Base-by-base conservation (phyloP, 495 filamentous ascomycete genomes). In the Podospora comata region DNA sequence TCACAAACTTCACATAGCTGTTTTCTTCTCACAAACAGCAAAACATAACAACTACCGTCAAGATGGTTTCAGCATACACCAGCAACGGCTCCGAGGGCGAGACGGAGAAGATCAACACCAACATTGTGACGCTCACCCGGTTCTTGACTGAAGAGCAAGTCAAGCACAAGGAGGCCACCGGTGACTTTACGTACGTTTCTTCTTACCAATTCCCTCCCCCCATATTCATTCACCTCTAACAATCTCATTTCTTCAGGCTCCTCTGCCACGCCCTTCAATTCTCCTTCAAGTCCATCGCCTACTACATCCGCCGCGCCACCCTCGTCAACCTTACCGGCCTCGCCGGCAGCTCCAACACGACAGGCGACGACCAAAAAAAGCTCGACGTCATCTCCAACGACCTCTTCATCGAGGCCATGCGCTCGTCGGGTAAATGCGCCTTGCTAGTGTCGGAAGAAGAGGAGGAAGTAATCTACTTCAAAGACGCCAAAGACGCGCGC, bases 311-410 rank as follows among this genome's bases (percentile, higher is more conserved):
- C 73, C 89, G 95, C 78, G 94, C 95, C 30, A 94, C 93, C n/a
- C 84, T 99, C 61, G 96, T 97, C 79, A 97, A 97, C 83, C 87
- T 99, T 56, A 93, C 92, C 48, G 95, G 95, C 59, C 89, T 99
- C 27, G 95, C 95, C 48, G 95, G 95, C 34, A 96, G 93, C 69
- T 91, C 93, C 69, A 99, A 99, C 81, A 91, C 86, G 27, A 98
- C 95, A 3, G 95, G 95, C 55, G 95, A 99, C 79, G 96, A 97
- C 77, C 95, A 99, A 78, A 98, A 99, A 88, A 99, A 98, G 82
- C 91, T 99, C 53, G 95, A 99, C 78, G 95, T 99, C 44, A 98
- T 99, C 76, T 92, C 93, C 76, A 98, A 99, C 80, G 95, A 99
- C 74, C 85, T 99, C 70, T 98, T 99, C 83, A 90, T 98, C 74